Evolutionary conservation across 2,329 filamentous ascomycete genomes (phyloP).

Genomic region (Curvularia hawaiiensis): DNA sequence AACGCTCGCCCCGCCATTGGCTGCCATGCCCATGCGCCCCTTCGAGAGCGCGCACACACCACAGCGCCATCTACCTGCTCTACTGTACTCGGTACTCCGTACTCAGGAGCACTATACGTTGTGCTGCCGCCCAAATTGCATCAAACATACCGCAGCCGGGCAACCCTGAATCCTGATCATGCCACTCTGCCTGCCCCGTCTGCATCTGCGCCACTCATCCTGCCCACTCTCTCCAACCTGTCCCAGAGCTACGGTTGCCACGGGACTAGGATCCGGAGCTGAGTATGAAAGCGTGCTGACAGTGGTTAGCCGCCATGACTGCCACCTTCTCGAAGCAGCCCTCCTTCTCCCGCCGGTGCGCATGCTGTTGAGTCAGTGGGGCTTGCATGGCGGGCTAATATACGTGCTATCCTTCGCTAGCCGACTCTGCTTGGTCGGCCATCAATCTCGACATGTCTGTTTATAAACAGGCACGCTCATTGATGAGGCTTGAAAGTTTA

Average conservation of each 20-base stretch:
- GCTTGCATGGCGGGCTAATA: conserved; percentile 28
- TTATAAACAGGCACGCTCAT: conserved; percentile 28
- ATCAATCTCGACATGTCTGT: conserved; percentile 25
- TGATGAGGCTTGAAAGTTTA: conserved; percentile 40
- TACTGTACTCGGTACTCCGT: background rate
- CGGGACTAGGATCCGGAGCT: conserved; percentile 18
- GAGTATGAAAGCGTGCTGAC: conserved; percentile 8
- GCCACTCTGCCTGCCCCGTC: conserved; percentile 3
- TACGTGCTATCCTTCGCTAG: conserved; percentile 29
- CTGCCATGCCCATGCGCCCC: background rate
- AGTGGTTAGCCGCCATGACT: conserved; percentile 22
- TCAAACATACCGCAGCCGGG: conserved; percentile 1
- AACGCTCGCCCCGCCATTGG: background rate
- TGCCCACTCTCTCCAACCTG: background rate
- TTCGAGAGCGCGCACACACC: background rate
- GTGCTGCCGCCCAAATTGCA: conserved; percentile 5
- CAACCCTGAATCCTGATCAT: conserved; percentile 10
- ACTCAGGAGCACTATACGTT: background rate
- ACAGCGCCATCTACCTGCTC: background rate
- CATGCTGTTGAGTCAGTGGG: conserved; percentile 19
- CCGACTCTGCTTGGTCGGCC: conserved; percentile 25
- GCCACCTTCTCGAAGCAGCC: conserved; percentile 35
- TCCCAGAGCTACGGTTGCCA: conserved; percentile 17
- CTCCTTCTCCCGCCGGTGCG: conserved; percentile 23
- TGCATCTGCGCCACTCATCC: conserved; percentile 16